phyloP scores from a whole-genome alignment of 805 yeast species.

The Saccharomycopsis sp. region DNA sequence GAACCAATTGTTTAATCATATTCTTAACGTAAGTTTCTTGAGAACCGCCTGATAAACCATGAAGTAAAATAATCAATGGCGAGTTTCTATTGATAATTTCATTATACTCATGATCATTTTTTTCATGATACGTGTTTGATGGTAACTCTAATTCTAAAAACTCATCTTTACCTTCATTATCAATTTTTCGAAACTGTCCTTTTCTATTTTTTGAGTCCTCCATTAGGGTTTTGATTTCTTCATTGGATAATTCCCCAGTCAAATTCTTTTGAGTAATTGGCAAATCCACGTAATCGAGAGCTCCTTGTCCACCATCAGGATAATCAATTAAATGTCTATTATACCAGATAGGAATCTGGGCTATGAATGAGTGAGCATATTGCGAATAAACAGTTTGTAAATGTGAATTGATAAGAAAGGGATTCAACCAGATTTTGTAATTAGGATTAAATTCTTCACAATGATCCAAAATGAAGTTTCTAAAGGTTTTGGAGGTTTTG shows the following conservation, averaged over 20 bases:
- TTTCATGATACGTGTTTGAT: slow-evolving; percentile 43
- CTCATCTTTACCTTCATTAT: slow-evolving; percentile 23
- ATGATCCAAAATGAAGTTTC: not conserved
- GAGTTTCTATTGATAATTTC: slow-evolving; percentile 26
- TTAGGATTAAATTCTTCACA: not conserved
- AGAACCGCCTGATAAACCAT: slow-evolving; percentile 83
- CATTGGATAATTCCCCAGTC: not conserved
- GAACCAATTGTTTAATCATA: slow-evolving; percentile 33
- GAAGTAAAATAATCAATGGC: slow-evolving; percentile 58
- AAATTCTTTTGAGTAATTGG: not conserved
- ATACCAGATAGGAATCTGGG: slow-evolving; percentile 34
- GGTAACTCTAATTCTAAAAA: slow-evolving; percentile 31
- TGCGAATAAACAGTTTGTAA: slow-evolving; percentile 60
- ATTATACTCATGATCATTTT: slow-evolving; percentile 30
- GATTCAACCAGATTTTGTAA: slow-evolving; percentile 35
- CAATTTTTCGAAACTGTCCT: slow-evolving; percentile 17
- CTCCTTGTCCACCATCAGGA: slow-evolving; percentile 55
- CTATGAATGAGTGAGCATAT: not conserved
- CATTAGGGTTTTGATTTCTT: not conserved
- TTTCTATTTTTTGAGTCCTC: not conserved
- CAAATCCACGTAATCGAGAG: slow-evolving; percentile 50
- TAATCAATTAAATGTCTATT: slow-evolving; percentile 46
- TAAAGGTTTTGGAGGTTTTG: not conserved
- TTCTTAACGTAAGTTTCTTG: slow-evolving; percentile 68
- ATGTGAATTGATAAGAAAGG: slow-evolving; percentile 52